phyloP scores from a whole-genome alignment of 495 filamentous ascomycete genomes.

The Penicillium flavigenum region DNA sequence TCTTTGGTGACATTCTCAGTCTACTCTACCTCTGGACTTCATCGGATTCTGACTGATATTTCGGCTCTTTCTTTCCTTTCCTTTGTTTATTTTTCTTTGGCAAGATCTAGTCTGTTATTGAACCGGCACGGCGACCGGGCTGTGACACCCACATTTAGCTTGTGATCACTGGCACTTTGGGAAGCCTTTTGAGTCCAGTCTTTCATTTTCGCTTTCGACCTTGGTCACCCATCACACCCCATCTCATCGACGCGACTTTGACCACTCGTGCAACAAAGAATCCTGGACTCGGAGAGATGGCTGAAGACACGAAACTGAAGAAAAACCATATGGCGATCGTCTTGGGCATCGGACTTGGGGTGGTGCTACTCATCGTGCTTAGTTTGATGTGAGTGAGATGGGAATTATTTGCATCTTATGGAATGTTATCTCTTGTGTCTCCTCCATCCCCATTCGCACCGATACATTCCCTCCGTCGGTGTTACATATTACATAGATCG shows the following conservation, averaged over 20 bases:
- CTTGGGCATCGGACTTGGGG: constrained; percentile 41
- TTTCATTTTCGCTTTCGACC: constrained; percentile 2
- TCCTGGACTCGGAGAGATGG: constrained; percentile 13
- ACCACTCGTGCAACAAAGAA: constrained; percentile 15
- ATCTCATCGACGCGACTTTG: constrained; percentile 1
- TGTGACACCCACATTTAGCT: background rate
- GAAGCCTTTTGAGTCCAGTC: background rate
- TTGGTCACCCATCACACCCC: background rate
- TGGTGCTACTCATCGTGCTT: constrained; percentile 37
- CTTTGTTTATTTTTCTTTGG: background rate
- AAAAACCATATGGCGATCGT: constrained; percentile 41
- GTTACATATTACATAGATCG: constrained; percentile 10
- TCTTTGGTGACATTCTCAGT: background rate
- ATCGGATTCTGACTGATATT: background rate
- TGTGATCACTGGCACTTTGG: background rate
- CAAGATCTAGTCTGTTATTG: background rate
- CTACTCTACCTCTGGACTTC: background rate
- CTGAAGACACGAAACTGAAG: constrained; percentile 23
- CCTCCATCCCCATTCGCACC: constrained; percentile 1
- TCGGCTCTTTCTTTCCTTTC: background rate
- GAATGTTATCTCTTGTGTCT: background rate
- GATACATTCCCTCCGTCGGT: constrained; percentile 11
- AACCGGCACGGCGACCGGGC: background rate
- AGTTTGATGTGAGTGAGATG: constrained; percentile 37
- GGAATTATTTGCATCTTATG: background rate